These are phyloP conservation scores for Flueggea neowawraea DNA, from an alignment of 441 rosid genomes.

Conservation along the genomic window DNA sequence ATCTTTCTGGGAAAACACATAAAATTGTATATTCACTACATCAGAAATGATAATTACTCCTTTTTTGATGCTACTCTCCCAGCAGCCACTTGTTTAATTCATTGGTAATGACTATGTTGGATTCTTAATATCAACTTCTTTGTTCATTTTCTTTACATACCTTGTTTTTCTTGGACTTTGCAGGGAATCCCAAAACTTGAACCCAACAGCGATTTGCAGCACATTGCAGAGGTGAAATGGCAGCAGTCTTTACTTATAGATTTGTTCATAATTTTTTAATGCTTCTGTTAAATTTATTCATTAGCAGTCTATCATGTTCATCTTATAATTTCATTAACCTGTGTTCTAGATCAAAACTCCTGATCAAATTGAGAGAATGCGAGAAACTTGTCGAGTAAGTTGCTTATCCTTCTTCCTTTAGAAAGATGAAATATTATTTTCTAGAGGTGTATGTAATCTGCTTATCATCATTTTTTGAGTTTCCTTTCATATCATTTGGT, in stretches of 20 bases:
- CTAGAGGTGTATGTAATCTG: too few relatives aligned
- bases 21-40: too few relatives aligned
- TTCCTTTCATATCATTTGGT: too few relatives aligned
- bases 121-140: too few relatives aligned
- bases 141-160: neutral
- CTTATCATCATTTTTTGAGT: too few relatives aligned
- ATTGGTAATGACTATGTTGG: too few relatives aligned
- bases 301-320: neutral
- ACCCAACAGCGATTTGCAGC: conserved; percentile 85
- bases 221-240: conserved; percentile 66
- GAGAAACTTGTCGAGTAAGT: conserved; percentile 87
- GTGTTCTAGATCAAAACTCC: conserved; percentile 71
- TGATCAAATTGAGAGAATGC: conserved; percentile 81
- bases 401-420: neutral
- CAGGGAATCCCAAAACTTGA: conserved; percentile 89
- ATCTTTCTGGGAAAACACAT: too few relatives aligned
- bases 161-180: conserved; percentile 4
- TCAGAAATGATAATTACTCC: too few relatives aligned
- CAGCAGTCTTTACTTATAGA: conserved; percentile 1
- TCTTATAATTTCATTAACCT: conserved; percentile 8
- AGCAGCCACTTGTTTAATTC: too few relatives aligned
- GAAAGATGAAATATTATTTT: too few relatives aligned
- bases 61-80: too few relatives aligned
- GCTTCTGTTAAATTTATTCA: too few relatives aligned
- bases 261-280: neutral